A percentile compares a stretch with the other conserved stretches of the same genome.
Evolutionary conservation across 225 moss, liverwort and hornwort species (phyloP).

Genomic region (Sphagnum tenellum): DNA sequence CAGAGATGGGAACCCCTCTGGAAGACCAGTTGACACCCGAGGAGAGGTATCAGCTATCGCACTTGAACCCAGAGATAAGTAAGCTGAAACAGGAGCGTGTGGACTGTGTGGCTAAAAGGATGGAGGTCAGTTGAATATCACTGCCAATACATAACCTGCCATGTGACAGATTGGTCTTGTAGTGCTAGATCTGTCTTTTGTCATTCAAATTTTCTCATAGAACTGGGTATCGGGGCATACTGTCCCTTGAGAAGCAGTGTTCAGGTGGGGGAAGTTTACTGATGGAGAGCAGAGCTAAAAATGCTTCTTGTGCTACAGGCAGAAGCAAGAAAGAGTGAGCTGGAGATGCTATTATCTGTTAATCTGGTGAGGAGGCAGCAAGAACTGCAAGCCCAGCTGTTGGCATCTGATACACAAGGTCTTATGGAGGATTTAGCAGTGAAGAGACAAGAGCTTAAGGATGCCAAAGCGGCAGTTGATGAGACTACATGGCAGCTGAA

Average conservation of each 20-base stretch:
- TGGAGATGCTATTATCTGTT: conserved; percentile 78
- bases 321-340: conserved; percentile 78
- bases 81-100: conserved; percentile 70
- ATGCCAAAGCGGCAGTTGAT: conserved; percentile 66
- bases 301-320: conserved; percentile 29
- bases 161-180: too few species aligned
- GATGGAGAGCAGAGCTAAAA: too few species aligned
- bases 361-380: conserved; percentile 79
- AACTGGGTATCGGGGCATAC: too few species aligned
- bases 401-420: conserved; percentile 63
- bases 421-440: conserved; percentile 55
- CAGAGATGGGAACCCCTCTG: conserved; percentile 79
- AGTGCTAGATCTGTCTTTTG: too few species aligned
- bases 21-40: conserved; percentile 75
- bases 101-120: conserved; percentile 57
- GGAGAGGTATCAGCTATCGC: conserved; percentile 53
- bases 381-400: conserved; percentile 69
- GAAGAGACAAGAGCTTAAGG: conserved; percentile 56
- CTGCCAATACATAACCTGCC: too few species aligned
- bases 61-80: conserved; percentile 80
- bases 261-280: too few species aligned
- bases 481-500: conserved; percentile 61
- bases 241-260: too few species aligned
- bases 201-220: too few species aligned
- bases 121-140: conserved; percentile 42